Percentiles rank a stretch among this genome's conserved stretches.
These are phyloP conservation scores for Boletus vinaceobasis DNA, from an alignment of 768 basidiomycete species.

Conservation along the genomic window DNA sequence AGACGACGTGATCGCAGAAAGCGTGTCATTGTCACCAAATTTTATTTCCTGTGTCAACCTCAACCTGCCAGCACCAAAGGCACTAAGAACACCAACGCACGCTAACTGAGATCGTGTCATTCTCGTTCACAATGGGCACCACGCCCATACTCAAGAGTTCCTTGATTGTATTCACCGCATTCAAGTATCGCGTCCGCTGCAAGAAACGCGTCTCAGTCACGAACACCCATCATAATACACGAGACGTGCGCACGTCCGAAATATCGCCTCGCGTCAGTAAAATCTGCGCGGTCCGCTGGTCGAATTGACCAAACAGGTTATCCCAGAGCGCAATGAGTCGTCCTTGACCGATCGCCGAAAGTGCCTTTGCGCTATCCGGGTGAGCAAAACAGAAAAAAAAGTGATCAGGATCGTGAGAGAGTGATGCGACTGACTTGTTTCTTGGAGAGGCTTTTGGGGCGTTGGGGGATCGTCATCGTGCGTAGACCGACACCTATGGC, in stretches of 20 bases:
- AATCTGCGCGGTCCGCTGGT: constrained; percentile 94
- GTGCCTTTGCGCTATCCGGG: constrained; percentile 54
- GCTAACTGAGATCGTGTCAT: constrained; percentile 97
- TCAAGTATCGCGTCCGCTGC: constrained; percentile 91
- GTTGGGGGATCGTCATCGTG: constrained; percentile 78
- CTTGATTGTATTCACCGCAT: constrained; percentile 93
- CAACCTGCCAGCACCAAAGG: not conserved
- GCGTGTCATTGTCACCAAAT: constrained; percentile 98
- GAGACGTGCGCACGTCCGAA: constrained; percentile 67
- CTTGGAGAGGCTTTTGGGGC: constrained; percentile 81
- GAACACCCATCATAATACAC: not conserved
- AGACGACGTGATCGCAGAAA: constrained; percentile 94
- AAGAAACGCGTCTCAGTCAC: constrained; percentile 5
- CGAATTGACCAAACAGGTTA: constrained; percentile 90
- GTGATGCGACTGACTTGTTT: constrained; percentile 70
- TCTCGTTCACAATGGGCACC: constrained; percentile 98
- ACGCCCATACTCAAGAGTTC: constrained; percentile 92
- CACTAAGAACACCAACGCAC: constrained; percentile 45
- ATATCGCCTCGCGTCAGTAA: constrained; percentile 94
- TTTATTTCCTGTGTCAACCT: constrained; percentile 81
- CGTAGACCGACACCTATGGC: constrained; percentile 96
- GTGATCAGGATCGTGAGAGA: not conserved
- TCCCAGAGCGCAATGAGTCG: constrained; percentile 96
- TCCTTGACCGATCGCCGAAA: constrained; percentile 97
- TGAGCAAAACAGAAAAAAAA: constrained; percentile 9